Base-by-base conservation (phyloP, 2,329 filamentous ascomycete genomes). In the Aspergillus versicolor region DNA sequence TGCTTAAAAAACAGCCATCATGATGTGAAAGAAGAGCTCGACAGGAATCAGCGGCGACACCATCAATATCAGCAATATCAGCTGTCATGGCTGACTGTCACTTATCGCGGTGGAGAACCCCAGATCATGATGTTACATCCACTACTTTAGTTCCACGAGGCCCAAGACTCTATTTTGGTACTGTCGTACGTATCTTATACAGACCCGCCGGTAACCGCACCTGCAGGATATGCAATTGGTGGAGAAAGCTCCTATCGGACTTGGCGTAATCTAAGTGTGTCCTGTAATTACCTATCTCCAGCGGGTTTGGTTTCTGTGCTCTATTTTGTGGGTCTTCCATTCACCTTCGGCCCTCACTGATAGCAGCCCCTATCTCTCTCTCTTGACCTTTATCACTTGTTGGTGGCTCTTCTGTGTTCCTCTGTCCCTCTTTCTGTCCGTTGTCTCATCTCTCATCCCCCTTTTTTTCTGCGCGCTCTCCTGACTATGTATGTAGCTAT, bases 91-190 rank as follows among this genome's bases (percentile, higher is more conserved):
- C 27, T 9, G 27, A 30, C 27, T 51, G 40, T 46, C 51, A 37
- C 50, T 53, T 40, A 47, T 47, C 44, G 30, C 44, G 51, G 51
- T 53, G 51, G 51, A 47, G 51, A 53, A 53, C 51, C 51, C 51
- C 51, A 53, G 51, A 53, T 53, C 51, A 37, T 22, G 21, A 53
- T 47, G 51, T 53, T 53, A 53, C 51, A 53, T 53, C 51, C 51
- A 21, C 51, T 53, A 46, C 5, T 30, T 41, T 46, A 53, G 42
- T 37, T 37, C 12, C 12, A 37, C 12, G 34, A n/a, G 34, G 34
- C 12, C 12, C 34, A 15, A n/a, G 12, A 37, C 34, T 37, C 15
- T 37, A 37, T 37, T 37, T 15, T n/a, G 12, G 34, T 37, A 37
- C 15, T 7, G 34, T 11, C 32, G 46, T 48, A 48, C 40, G 13